These are phyloP conservation scores for Barnettozyma botsteinii DNA, from an alignment of 805 yeast genomes.

Conservation along the genomic window DNA sequence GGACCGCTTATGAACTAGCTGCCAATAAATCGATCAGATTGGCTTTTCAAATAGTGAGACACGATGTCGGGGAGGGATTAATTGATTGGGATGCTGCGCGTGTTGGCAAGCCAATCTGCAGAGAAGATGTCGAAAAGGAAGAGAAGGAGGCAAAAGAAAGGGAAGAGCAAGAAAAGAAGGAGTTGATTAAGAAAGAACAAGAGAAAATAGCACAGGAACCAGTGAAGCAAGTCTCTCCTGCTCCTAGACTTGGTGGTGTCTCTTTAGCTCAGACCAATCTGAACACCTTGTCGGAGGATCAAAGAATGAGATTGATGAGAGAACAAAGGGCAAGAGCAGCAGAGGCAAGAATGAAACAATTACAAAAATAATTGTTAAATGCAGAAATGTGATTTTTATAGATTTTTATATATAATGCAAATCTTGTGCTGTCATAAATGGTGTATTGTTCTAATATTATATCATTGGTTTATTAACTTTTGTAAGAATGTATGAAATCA, in stretches of 20 bases:
- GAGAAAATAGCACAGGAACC: constrained; percentile 35
- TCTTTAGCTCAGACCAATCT: constrained; percentile 36
- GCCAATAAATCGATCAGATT: constrained; percentile 39
- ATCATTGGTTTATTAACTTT: constrained; percentile 29
- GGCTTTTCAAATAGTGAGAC: constrained; percentile 65
- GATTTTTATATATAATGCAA: not conserved
- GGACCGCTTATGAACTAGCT: constrained; percentile 65
- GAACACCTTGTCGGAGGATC: constrained; percentile 65
- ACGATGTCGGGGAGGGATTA: constrained; percentile 57
- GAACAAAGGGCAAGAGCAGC: constrained; percentile 97
- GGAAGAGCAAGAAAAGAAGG: constrained; percentile 35
- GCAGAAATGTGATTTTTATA: not conserved
- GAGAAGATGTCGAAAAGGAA: constrained; percentile 47
- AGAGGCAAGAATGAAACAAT: constrained; percentile 63
- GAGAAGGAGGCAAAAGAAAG: constrained; percentile 32
- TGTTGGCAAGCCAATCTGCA: constrained; percentile 53
- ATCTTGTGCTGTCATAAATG: not conserved
- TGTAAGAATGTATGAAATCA: constrained; percentile 37
- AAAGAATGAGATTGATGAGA: constrained; percentile 73
- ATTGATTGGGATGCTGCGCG: constrained; percentile 67
- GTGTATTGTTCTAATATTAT: constrained; percentile 5
- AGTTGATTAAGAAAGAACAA: constrained; percentile 38
- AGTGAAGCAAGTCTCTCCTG: constrained; percentile 28
- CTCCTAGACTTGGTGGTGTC: constrained; percentile 30
- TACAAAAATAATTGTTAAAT: constrained; percentile 11